Evolutionary conservation across 140 eudicot genomes (phyloP), one percentile per base, ranked within the genome.

Genomic region (Stevia rebaudiana): DNA sequence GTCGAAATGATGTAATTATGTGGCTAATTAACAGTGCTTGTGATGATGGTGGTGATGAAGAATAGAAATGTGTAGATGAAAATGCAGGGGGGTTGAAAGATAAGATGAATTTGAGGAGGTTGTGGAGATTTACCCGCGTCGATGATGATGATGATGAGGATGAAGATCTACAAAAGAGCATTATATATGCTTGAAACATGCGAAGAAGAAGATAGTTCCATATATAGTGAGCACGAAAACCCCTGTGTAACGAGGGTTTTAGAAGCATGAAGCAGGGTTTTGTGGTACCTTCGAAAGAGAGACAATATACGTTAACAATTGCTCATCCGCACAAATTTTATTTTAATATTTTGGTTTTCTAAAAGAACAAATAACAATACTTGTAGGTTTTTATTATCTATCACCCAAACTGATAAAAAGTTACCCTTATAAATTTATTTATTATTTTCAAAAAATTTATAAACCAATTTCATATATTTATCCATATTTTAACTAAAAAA

Each of bases 1-100:
- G 65, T 61, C 54, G 76, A 62, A 83, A 76, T 28, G 83, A 80
- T 8, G 75, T 51, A 8, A 76, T 68, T 36, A 81, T 77, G 75
- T 78, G 65, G 65, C 57, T 28, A 11, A 80, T 33, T 55, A 79
- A 23, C 16, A 50, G 76, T 12, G 41, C 12, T 18, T 53, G 57
- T 72, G 76, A 37, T 43, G 74, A 5, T 68, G 35, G 63, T 63
- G 70, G 74, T 17, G 67, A 46, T 41, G 77, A 65, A 3, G 79
- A 61, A 79, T 61, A 53, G 16, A 41, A 55, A 52, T 33, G 70
- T 15, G 57, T 10, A 12, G 58, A 53, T 61, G 58, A 22, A 54
- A 50, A 61, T 15, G 62, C 15, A 44, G 18, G 55, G 42, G 36
- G 31, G 2, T 36, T 6, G 54, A 35, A 37, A 11, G 58, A 67